These are phyloP conservation scores for Dictyostelium purpureum DNA, from an alignment of 78 protist genomes.

Conservation along the genomic window DNA sequence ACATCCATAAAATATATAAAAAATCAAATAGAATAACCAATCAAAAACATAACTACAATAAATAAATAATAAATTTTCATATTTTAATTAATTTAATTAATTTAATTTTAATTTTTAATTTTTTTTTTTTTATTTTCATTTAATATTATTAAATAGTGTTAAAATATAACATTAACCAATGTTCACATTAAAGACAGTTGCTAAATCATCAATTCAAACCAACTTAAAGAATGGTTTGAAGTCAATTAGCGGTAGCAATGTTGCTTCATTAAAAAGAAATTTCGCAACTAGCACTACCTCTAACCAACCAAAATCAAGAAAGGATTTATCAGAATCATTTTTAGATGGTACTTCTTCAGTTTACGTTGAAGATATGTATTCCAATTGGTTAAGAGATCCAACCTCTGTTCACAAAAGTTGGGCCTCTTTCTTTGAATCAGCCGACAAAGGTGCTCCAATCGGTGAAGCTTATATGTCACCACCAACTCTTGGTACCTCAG, in stretches of 20 bases:
- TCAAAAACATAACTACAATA: no score
- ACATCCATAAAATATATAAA: no score
- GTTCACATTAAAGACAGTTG: neutral
- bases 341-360: conserved; percentile 68
- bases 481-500: conserved; percentile 55
- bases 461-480: conserved; percentile 82
- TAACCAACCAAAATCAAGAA: conserved; percentile 63
- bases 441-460: conserved; percentile 46
- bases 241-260: no score
- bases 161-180: neutral
- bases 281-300: neutral
- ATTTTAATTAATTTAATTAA: no score
- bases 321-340: conserved; percentile 79
- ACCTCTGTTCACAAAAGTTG: conserved; percentile 70
- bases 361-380: conserved; percentile 78
- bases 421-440: conserved; percentile 60
- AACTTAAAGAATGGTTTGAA: neutral
- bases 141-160: neutral
- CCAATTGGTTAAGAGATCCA: conserved; percentile 72
- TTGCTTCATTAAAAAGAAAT: neutral
- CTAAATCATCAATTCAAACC: neutral
- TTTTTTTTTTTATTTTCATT: neutral
- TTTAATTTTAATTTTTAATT: no score
- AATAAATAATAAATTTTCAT: no score
- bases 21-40: no score